Base-by-base conservation (phyloP, 306 rosid species). In the Astragalus glycyphyllos region DNA sequence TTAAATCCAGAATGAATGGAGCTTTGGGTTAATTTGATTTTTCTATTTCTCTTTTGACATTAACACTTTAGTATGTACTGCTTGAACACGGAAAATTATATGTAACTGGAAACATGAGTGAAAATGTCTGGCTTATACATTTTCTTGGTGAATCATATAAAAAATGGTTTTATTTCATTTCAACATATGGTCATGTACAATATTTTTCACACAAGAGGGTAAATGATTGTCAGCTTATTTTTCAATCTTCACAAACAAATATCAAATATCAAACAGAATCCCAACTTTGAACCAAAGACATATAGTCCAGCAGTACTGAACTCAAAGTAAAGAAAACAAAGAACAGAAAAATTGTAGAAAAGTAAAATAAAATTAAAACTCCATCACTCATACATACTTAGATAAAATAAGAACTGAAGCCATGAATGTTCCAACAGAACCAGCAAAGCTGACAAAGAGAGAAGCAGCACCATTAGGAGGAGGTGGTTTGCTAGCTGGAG, bases 381-480 rank as follows among this genome's bases (percentile, higher is more conserved):
- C 55, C 64, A 17, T 34, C 66, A 64, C 61, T 63, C 42, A 65
- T 32, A 53, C 23, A 50, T 7, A 45, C 46, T 70, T 13, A 50
- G 82, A 74, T 31, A 91, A 83, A 68, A 79, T 6, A 12, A 85
- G 61, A 74, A 79, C 66, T 23, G 88, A 80, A 45, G 84, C 90
- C 74, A 79, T 79, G 84, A 89, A 67, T 44, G 89, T 87, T 80
- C 91, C 96, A 59, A 76, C 17, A 72, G 80, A 77, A 32, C 82
- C 85, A 42, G 83, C 58, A 37, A 77, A 64, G 69, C 70, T 72
- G 44, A 84, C 45, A 69, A 76, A 75, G 79, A 59, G 8, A 17
- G 90, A 83, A 75, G 88, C 69, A 58, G 93, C 96, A 7, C 51
- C 82, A 61, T 57, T 89, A 0, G 87, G 84, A 38, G 89, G 82